Conservation (phyloP, 228 moss, liverwort and hornwort genomes). For the Sphagnum fallax region DNA sequence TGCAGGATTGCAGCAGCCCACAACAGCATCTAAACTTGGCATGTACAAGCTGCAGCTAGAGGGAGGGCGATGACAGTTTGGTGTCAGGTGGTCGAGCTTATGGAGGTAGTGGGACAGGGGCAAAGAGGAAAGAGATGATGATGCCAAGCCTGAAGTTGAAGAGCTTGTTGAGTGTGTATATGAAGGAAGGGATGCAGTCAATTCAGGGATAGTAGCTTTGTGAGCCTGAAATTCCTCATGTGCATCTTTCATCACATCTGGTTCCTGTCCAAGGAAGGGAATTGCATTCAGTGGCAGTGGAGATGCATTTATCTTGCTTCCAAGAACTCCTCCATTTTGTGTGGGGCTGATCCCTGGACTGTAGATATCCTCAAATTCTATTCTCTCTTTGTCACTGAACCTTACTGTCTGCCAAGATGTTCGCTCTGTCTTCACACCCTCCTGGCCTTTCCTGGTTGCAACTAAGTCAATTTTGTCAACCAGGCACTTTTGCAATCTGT, state of each 20-base stretch:
- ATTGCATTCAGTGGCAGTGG: slow-evolving; percentile 5
- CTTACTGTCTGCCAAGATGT: neutral
- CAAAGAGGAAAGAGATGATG: slow-evolving; percentile 55
- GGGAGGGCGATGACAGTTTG: slow-evolving; percentile 54
- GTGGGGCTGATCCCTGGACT: neutral
- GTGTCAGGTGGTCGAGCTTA: slow-evolving; percentile 74
- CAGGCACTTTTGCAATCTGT: slow-evolving; percentile 25
- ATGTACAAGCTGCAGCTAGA: slow-evolving; percentile 22
- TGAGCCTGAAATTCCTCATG: neutral
- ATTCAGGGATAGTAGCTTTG: too few relatives aligned
- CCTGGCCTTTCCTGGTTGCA: neutral
- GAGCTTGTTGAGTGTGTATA: slow-evolving; percentile 33
- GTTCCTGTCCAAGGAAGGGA: neutral
- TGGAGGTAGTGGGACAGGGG: slow-evolving; percentile 93
- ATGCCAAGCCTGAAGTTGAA: slow-evolving; percentile 65
- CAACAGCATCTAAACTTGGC: slow-evolving; percentile 9
- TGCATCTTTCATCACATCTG: neutral
- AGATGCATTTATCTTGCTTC: slow-evolving; percentile 3
- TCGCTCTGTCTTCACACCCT: too few relatives aligned
- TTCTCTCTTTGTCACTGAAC: neutral
- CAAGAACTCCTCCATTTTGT: neutral
- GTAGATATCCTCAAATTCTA: neutral
- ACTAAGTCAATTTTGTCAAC: slow-evolving; percentile 36
- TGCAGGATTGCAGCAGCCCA: neutral
- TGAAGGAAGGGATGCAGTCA: slow-evolving; percentile 6